Percentiles rank a stretch among this genome's conserved stretches.
phyloP scores from a whole-genome alignment of 208 protist genomes.

The Naegleria fowleri region DNA sequence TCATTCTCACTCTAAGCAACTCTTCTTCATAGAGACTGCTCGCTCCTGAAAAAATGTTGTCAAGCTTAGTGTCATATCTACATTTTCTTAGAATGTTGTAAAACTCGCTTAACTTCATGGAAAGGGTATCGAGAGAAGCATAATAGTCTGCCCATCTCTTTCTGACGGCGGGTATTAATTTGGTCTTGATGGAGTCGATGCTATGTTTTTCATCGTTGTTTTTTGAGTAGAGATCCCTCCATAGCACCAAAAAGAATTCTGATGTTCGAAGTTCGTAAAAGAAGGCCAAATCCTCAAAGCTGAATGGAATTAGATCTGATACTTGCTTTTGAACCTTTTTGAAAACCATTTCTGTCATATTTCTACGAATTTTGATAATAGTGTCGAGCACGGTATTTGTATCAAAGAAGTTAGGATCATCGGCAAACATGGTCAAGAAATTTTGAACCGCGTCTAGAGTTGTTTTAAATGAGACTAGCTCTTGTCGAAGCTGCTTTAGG shows the following conservation, averaged over 20 bases:
- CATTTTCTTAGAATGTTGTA: background rate
- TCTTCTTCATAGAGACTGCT: background rate
- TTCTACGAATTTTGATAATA: background rate
- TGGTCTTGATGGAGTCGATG: background rate
- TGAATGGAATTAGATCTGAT: background rate
- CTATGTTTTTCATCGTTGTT: background rate
- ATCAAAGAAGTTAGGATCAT: background rate
- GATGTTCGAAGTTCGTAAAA: constrained; percentile 6
- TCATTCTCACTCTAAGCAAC: background rate
- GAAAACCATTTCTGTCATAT: background rate
- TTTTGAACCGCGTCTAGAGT: background rate
- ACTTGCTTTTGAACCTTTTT: background rate
- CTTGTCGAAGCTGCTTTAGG: background rate
- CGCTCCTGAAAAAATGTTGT: background rate
- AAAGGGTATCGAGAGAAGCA: background rate
- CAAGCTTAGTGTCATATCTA: background rate
- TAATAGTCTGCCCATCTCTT: background rate
- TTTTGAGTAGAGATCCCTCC: background rate
- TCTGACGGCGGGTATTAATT: background rate
- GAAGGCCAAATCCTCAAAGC: background rate
- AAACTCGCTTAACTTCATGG: background rate
- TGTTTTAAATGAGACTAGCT: background rate
- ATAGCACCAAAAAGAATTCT: background rate
- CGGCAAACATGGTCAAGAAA: constrained; percentile 1
- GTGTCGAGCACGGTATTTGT: background rate